Evolutionary conservation across 2,329 filamentous ascomycete genomes (phyloP), one percentile per base, ranked within the genome.

Genomic region (Magnaporthiopsis rhizophila): DNA sequence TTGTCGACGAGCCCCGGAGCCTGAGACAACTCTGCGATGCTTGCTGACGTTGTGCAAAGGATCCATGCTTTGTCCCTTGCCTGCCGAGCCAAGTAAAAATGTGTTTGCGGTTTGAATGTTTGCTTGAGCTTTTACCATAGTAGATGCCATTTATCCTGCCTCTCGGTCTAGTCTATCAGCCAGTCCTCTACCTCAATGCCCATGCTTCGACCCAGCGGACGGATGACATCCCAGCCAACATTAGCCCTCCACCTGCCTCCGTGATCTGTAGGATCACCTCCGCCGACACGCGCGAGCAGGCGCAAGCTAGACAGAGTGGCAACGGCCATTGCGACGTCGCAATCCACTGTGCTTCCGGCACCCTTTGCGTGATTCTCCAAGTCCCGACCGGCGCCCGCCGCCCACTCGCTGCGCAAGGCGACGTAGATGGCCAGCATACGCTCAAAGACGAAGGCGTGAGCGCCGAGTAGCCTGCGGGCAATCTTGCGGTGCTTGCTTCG

Each of bases 161-260:
- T 18, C 15, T 13, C 15, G 1, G 13, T 45, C 8, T 73, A 91
- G 67, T 91, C 89, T 61, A 88, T 81, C 64, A 91, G 76, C 82
- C 88, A 93, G 73, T 94, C 90, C 67, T 90, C 87, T 15, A 92
- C 82, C 73, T 92, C 90, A n/a, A 95, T 81, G 2, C 89, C 88
- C 62, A 95, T 84, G 71, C 85, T 88, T 71, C 91, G 79, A 34
- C 89, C 91, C 67, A 95, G 77, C 3, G 81, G 83, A 66, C 88
- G 79, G 8, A 90, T 85, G 67, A 89, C 86, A 71, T 95, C 91
- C 89, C 89, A 93, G 1, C 87, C 86, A 65, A 91, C 86, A 69
- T 90, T 91, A 12, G 93, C 88, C 71, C 89, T 85, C 89, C 90
- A 95, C 74, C 89, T 88, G 6, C 85, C 86, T 0, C 85, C 85